Conservation (phyloP, 805 yeast genomes). For the Hanseniaspora valbyensis region DNA sequence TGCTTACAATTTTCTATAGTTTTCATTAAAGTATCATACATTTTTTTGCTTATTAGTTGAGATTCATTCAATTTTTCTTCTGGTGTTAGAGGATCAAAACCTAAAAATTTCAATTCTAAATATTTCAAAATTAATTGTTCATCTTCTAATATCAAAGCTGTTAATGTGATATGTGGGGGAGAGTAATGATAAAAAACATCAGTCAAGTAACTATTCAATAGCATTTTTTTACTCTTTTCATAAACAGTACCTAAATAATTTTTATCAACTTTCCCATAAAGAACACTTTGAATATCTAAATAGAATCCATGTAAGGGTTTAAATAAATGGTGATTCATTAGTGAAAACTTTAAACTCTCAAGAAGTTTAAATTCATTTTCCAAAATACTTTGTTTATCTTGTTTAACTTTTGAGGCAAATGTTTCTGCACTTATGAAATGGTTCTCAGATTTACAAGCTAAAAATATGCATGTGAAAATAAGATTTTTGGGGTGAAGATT, state of each 20-base stretch:
- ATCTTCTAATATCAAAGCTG: conserved; percentile 63
- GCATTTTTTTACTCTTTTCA: conserved; percentile 55
- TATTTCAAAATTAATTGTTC: conserved; percentile 55
- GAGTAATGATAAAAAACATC: conserved; percentile 71
- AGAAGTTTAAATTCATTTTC: conserved; percentile 70
- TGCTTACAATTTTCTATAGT: conserved; percentile 41
- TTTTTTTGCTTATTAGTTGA: conserved; percentile 13
- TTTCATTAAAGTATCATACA: conserved; percentile 34
- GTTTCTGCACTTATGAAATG: conserved; percentile 75
- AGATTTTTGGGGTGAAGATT: conserved; percentile 78
- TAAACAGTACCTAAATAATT: conserved; percentile 56
- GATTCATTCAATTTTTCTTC: conserved; percentile 17
- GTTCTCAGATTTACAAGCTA: conserved; percentile 90
- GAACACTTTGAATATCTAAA: conserved; percentile 66
- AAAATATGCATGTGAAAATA: conserved; percentile 68
- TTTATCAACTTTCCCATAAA: conserved; percentile 37
- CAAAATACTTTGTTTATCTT: conserved; percentile 56
- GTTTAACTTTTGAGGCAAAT: conserved; percentile 60
- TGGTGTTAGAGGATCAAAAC: conserved; percentile 17
- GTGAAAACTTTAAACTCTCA: conserved; percentile 64
- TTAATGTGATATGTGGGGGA: conserved; percentile 92
- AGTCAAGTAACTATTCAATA: conserved; percentile 58
- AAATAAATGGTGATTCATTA: conserved; percentile 79
- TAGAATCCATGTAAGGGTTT: conserved; percentile 89
- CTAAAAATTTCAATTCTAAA: conserved; percentile 49